These are phyloP conservation scores for Epichloe hybrida DNA, from an alignment of 2,329 filamentous ascomycete genomes.

Conservation along the genomic window DNA sequence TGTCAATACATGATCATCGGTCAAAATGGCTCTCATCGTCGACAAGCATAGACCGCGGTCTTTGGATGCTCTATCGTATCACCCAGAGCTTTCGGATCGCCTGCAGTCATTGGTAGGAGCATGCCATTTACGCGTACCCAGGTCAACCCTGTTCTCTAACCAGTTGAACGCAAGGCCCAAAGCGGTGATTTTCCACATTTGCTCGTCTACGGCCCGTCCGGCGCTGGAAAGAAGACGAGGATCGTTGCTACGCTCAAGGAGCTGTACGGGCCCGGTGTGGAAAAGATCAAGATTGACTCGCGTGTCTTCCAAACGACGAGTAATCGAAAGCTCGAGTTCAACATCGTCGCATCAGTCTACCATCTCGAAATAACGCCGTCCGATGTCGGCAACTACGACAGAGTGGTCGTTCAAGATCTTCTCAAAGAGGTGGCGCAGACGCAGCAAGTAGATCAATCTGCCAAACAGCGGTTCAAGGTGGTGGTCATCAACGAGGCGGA, in stretches of 20 bases:
- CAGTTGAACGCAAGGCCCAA: slow-evolving; percentile 61
- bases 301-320: slow-evolving; percentile 90
- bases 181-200: slow-evolving; percentile 96
- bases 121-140: neutral
- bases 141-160: neutral
- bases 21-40: slow-evolving; percentile 52
- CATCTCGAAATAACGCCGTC: slow-evolving; percentile 97
- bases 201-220: slow-evolving; percentile 90
- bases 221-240: slow-evolving; percentile 93
- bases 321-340: slow-evolving; percentile 98
- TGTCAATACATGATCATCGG: slow-evolving; percentile 7
- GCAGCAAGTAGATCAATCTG: slow-evolving; percentile 89
- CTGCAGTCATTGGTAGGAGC: slow-evolving; percentile 65
- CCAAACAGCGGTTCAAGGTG: slow-evolving; percentile 91
- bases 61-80: slow-evolving; percentile 71
- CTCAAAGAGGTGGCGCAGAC: slow-evolving; percentile 97
- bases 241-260: slow-evolving; percentile 96
- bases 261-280: slow-evolving; percentile 89
- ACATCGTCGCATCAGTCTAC: slow-evolving; percentile 93
- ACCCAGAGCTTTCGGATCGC: slow-evolving; percentile 74
- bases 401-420: slow-evolving; percentile 89
- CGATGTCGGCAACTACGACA: slow-evolving; percentile 91
- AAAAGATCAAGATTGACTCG: slow-evolving; percentile 99
- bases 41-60: slow-evolving; percentile 62
- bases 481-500: slow-evolving; percentile 99